Evolutionary conservation across 306 rosid species (phyloP), one percentile per base, ranked within the genome.

Genomic region (Trifolium fragiferum): DNA sequence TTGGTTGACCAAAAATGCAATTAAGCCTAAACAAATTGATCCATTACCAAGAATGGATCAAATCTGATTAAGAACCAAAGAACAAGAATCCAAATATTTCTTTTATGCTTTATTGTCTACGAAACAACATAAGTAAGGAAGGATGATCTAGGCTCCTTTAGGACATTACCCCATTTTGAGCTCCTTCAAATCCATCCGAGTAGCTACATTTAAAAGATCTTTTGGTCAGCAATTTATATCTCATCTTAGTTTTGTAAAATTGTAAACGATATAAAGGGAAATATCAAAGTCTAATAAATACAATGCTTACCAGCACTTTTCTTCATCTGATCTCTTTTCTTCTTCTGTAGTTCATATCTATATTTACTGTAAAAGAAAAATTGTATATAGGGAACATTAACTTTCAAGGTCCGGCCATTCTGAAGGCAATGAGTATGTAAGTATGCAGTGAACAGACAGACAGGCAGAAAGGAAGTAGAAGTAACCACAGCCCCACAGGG

Each of bases 141-240:
- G 66, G 23, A 58, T 33, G 40, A 57, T 43, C 55, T 16, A 67
- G 66, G 72, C 60, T 77, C 33, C 70, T 23, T 68, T 65, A 77
- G 77, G 72, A 79, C 55, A 46, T 81, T 89, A 95, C 97, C 99
- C 99, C 99, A 95, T 95, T 84, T 95, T 95, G 73, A 95, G 93
- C 90, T 92, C 99, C 86, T 95, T 95, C 92, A 92, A 80, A 85
- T 89, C 98, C 99, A 92, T 89, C 74, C 99, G 97, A 76, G 10
- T 87, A 16, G 98, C 99, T 95, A 81, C 92, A 89, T 88, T 80
- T 73, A 85, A 84, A 68, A 87, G 75, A 72, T 80, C 58, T 86
- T 53, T 20, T 68, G 37, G 79, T 95, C 83, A 90, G 83, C 79
- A 82, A 75, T 76, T 80, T 72, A 70, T 61, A 70, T 30, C 76